Percentiles rank a stretch among this genome's conserved stretches.
Conservation (phyloP, 345 rosid species). For the Melaleuca alternifolia region DNA sequence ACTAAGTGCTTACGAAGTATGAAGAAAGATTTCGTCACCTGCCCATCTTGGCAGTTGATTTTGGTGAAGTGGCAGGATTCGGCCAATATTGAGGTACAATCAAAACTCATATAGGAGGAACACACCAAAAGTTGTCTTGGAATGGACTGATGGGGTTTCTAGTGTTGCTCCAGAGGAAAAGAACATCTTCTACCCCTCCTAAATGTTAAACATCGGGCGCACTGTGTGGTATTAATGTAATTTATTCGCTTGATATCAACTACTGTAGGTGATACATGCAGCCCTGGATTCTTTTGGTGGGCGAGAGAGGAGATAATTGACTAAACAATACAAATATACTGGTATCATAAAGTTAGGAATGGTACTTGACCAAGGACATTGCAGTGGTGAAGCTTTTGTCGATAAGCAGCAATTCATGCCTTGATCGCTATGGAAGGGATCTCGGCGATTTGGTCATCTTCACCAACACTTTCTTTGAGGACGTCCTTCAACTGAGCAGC, state of each 20-base stretch:
- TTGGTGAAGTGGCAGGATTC: neutral
- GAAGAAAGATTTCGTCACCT: neutral
- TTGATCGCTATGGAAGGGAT: neutral
- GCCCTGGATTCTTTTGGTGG: neutral
- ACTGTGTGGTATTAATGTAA: neutral
- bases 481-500: neutral
- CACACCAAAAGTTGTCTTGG: neutral
- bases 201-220: neutral
- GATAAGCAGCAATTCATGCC: neutral
- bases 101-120: neutral
- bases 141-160: neutral
- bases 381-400: neutral
- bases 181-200: neutral
- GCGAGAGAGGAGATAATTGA: neutral
- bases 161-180: neutral
- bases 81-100: too few relatives aligned
- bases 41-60: neutral
- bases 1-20: neutral
- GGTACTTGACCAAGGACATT: neutral
- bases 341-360: neutral
- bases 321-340: neutral
- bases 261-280: neutral
- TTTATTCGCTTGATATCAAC: neutral
- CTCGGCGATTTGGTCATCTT: neutral
- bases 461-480: neutral